Evolutionary conservation across 2,329 filamentous ascomycete species (phyloP).

Genomic region (Ascochyta clinopodiicola): DNA sequence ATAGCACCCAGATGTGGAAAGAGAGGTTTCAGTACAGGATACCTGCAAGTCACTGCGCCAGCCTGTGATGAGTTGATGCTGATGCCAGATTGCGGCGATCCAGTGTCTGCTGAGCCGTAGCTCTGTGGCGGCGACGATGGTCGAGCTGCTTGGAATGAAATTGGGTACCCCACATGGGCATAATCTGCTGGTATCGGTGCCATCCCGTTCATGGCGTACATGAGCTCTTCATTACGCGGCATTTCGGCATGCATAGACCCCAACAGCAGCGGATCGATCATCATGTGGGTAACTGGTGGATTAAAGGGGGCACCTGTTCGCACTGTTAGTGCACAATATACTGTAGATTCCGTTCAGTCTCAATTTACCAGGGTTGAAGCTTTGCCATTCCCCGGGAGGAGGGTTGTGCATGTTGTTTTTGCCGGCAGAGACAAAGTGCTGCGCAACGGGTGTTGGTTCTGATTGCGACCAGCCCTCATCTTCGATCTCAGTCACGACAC

Average conservation of each 20-base stretch:
- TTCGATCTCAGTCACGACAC: slow-evolving; percentile 43
- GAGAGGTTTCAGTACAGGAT: slow-evolving; percentile 84
- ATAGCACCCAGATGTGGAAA: slow-evolving; percentile 81
- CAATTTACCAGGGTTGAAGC: slow-evolving; percentile 36
- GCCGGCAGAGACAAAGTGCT: slow-evolving; percentile 36
- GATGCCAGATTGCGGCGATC: slow-evolving; percentile 45
- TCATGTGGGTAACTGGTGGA: slow-evolving; percentile 44
- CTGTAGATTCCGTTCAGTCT: neutral
- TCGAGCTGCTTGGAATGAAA: slow-evolving; percentile 40
- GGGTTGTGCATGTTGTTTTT: slow-evolving; percentile 35
- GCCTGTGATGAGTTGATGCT: slow-evolving; percentile 44
- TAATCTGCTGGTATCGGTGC: slow-evolving; percentile 43
- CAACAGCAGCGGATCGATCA: slow-evolving; percentile 46
- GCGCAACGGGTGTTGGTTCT: slow-evolving; percentile 43
- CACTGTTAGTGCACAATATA: neutral
- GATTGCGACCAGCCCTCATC: slow-evolving; percentile 48
- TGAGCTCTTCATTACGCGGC: slow-evolving; percentile 43
- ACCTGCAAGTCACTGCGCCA: slow-evolving; percentile 59
- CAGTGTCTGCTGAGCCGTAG: slow-evolving; percentile 46
- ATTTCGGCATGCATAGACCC: slow-evolving; percentile 46
- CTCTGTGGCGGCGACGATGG: slow-evolving; percentile 44
- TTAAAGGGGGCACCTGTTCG: slow-evolving; percentile 35
- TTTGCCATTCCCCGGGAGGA: slow-evolving; percentile 41
- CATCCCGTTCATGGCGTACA: slow-evolving; percentile 48
- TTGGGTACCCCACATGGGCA: slow-evolving; percentile 41